These are phyloP conservation scores for Letharia lupina DNA, from an alignment of 495 filamentous ascomycete species.

Conservation along the genomic window DNA sequence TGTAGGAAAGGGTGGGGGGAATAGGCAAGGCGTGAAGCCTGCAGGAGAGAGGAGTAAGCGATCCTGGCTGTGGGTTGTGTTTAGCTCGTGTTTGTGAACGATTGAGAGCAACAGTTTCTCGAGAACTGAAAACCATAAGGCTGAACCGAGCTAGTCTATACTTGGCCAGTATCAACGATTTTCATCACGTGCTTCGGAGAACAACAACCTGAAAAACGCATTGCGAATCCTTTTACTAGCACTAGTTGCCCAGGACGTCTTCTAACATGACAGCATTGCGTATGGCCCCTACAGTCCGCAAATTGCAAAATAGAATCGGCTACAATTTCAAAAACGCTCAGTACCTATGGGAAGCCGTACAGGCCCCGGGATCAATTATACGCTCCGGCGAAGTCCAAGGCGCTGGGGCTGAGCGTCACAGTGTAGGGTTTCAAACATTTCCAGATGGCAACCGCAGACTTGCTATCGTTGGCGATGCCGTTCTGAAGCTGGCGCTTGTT, in stretches of 20 bases:
- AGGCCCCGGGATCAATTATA: slow-evolving; percentile 15
- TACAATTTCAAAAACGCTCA: slow-evolving; percentile 17
- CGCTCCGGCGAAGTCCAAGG: slow-evolving; percentile 2
- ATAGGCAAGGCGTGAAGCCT: background rate
- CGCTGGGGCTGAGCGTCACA: background rate
- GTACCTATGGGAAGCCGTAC: slow-evolving; percentile 16
- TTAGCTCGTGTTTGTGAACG: background rate
- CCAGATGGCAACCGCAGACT: slow-evolving; percentile 19
- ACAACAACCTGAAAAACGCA: background rate
- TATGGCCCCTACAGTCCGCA: slow-evolving; percentile 1
- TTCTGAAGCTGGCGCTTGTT: slow-evolving; percentile 15
- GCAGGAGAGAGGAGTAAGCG: background rate
- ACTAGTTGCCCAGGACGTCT: background rate
- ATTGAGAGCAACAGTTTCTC: background rate
- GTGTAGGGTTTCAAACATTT: background rate
- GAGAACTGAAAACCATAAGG: slow-evolving; percentile 6
- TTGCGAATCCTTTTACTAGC: background rate
- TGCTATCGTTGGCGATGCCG: slow-evolving; percentile 16
- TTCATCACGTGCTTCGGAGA: background rate
- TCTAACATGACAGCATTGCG: background rate
- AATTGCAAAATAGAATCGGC: slow-evolving; percentile 8
- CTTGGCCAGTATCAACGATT: background rate
- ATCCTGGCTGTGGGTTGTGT: background rate
- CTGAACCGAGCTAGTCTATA: slow-evolving; percentile 12
- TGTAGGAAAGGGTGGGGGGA: background rate